A percentile compares a stretch with the other conserved stretches of the same genome.
Conservation (phyloP, 2,329 filamentous ascomycete genomes). For the Colletotrichum camelliae region DNA sequence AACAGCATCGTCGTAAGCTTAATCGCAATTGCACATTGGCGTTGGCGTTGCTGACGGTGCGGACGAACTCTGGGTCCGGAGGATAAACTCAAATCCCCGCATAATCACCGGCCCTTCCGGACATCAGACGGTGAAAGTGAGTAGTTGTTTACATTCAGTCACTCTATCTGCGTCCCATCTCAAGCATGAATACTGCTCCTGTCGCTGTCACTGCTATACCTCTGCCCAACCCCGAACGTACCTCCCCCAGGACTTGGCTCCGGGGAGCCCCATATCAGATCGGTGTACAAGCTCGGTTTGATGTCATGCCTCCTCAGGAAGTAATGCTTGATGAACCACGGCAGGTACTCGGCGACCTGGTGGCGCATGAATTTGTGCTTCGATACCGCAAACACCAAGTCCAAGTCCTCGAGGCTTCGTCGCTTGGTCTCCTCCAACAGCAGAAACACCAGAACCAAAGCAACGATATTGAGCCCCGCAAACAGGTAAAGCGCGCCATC, state of each 20-base stretch:
- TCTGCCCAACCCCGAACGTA: not conserved
- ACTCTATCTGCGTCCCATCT: not conserved
- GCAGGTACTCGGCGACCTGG: slow-evolving; percentile 38
- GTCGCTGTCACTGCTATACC: not conserved
- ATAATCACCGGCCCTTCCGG: not conserved
- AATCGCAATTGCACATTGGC: not conserved
- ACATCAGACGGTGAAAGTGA: not conserved
- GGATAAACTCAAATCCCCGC: not conserved
- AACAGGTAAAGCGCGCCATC: slow-evolving; percentile 49
- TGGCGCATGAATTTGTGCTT: slow-evolving; percentile 44
- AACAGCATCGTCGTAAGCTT: not conserved
- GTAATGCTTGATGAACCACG: slow-evolving; percentile 37
- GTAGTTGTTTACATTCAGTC: not conserved
- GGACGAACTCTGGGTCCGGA: not conserved
- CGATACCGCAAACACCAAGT: slow-evolving; percentile 41
- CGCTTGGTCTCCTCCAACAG: slow-evolving; percentile 48
- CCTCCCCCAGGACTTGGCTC: not conserved
- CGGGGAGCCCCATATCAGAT: slow-evolving; percentile 33
- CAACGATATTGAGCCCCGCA: slow-evolving; percentile 49
- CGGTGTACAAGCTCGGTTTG: slow-evolving; percentile 37
- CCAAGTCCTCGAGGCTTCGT: slow-evolving; percentile 44
- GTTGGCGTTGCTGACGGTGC: not conserved
- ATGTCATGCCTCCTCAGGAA: slow-evolving; percentile 24
- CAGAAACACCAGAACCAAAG: slow-evolving; percentile 50
- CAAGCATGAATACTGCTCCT: slow-evolving; percentile 1